These are phyloP conservation scores for Pichia occidentalis DNA, from an alignment of 805 yeast genomes.

Conservation along the genomic window DNA sequence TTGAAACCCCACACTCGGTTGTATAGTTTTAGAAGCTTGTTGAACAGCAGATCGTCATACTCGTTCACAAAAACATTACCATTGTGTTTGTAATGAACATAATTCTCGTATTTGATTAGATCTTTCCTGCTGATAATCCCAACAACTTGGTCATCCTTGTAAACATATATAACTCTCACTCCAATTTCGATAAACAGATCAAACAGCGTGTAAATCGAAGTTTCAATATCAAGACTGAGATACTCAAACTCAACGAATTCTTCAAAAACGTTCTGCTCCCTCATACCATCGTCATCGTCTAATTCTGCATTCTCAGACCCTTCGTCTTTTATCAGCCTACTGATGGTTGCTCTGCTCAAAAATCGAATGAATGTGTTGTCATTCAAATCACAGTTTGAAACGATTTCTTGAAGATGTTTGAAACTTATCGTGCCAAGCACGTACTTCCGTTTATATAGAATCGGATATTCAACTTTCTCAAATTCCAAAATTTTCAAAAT, in stretches of 20 bases:
- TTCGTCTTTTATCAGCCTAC: conserved; percentile 2
- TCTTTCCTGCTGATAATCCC: conserved; percentile 89
- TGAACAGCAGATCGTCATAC: conserved; percentile 19
- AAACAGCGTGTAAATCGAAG: conserved; percentile 54
- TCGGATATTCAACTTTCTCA: conserved; percentile 38
- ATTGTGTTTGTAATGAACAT: conserved; percentile 25
- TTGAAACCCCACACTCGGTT: too few relatives aligned
- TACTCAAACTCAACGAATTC: conserved; percentile 49
- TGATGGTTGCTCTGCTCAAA: conserved; percentile 11
- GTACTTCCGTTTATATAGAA: conserved; percentile 31
- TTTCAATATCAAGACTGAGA: conserved; percentile 45
- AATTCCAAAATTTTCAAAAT: background rate
- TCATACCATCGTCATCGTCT: conserved; percentile 12
- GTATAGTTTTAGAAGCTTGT: too few relatives aligned
- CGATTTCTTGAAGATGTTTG: conserved; percentile 29
- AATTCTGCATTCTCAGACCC: background rate
- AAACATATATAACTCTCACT: conserved; percentile 66
- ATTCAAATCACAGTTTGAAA: background rate
- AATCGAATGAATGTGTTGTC: conserved; percentile 14
- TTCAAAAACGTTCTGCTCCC: too few relatives aligned
- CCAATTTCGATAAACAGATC: conserved; percentile 75
- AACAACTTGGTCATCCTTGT: conserved; percentile 49
- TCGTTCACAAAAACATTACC: conserved; percentile 23
- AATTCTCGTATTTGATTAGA: conserved; percentile 53
- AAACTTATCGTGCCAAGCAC: conserved; percentile 43